Conservation (phyloP, 2,329 filamentous ascomycete genomes). For the Pseudonectria foliicola region DNA sequence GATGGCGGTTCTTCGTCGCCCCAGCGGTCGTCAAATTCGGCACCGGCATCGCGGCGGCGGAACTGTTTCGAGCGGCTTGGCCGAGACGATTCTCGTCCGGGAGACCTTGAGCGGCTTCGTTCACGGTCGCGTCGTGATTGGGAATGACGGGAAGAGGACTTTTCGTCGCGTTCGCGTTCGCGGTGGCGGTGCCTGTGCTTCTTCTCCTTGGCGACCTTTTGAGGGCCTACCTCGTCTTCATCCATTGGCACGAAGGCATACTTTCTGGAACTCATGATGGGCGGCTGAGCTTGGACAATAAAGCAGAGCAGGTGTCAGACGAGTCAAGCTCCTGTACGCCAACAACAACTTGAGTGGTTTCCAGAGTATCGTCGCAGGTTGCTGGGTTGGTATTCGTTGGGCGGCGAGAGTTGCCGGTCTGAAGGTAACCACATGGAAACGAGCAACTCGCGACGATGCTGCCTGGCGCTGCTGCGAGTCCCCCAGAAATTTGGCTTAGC, state of each 20-base stretch:
- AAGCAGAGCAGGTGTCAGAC: not conserved
- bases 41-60: slow-evolving; percentile 33
- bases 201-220: slow-evolving; percentile 44
- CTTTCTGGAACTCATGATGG: slow-evolving; percentile 47
- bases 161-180: slow-evolving; percentile 27
- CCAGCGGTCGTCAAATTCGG: slow-evolving; percentile 70
- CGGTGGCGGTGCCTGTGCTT: slow-evolving; percentile 36
- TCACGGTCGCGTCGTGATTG: slow-evolving; percentile 23
- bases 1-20: slow-evolving; percentile 63
- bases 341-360: too few species aligned
- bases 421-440: too few species aligned
- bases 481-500: too few species aligned
- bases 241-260: slow-evolving; percentile 64
- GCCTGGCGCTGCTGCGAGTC: too few species aligned
- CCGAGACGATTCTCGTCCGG: slow-evolving; percentile 16
- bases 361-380: too few species aligned
- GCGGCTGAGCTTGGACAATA: not conserved
- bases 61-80: slow-evolving; percentile 34
- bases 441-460: slow-evolving; percentile 36
- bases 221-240: slow-evolving; percentile 51
- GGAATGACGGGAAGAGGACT: slow-evolving; percentile 18
- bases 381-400: too few species aligned
- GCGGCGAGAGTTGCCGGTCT: too few species aligned
- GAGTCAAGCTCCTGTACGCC: too few species aligned
- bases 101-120: slow-evolving; percentile 28